Evolutionary conservation across 2,329 filamentous ascomycete species (phyloP).

Genomic region (Pseudogymnoascus sp.): DNA sequence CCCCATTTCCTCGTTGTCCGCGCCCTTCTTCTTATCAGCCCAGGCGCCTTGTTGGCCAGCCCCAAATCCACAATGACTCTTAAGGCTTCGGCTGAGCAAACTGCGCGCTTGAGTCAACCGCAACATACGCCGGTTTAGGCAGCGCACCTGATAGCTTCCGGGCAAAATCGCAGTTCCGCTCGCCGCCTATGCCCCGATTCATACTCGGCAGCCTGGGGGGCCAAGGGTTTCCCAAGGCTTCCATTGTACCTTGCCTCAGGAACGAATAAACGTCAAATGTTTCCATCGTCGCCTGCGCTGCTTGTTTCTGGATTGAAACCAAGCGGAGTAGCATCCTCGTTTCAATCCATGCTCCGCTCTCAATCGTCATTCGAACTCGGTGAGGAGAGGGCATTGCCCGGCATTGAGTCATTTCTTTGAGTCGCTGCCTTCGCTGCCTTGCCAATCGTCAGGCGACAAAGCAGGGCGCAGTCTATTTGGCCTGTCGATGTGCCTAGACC

Average conservation of each 20-base stretch:
- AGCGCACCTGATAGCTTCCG: conserved; percentile 3
- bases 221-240: conserved; percentile 2
- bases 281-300: conserved; percentile 1
- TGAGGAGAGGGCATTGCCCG: not conserved
- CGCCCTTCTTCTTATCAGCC: conserved; percentile 7
- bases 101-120: conserved; percentile 8
- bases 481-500: conserved; percentile 2
- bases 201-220: conserved; percentile 5
- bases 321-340: conserved; percentile 2
- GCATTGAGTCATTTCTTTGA: conserved; percentile 8
- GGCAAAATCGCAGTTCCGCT: not conserved
- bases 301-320: conserved; percentile 7
- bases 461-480: conserved; percentile 3
- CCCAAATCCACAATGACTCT: conserved; percentile 1
- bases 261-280: conserved; percentile 8
- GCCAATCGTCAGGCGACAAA: not conserved
- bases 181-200: conserved; percentile 6
- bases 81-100: conserved; percentile 3
- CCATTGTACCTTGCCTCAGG: conserved; percentile 7
- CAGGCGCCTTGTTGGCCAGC: not conserved
- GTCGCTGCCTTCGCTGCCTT: conserved; percentile 8
- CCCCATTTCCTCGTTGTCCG: not conserved
- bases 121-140: conserved; percentile 2
- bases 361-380: not conserved
- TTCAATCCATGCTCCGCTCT: not conserved